phyloP scores from a whole-genome alignment of 2,329 filamentous ascomycete genomes.

The Trichoderma polysporum region DNA sequence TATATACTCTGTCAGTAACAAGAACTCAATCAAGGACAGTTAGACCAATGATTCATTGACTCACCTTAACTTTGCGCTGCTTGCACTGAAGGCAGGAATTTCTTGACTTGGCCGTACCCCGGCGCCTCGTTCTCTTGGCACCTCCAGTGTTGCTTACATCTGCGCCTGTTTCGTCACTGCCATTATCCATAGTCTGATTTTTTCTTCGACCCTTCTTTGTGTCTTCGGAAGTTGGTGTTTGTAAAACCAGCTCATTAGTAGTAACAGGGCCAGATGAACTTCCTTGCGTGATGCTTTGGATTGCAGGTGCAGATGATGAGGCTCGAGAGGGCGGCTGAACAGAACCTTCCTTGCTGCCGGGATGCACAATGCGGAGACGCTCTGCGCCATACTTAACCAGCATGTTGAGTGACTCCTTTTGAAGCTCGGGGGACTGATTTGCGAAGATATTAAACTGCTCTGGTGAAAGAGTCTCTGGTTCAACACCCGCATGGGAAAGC shows the following conservation, averaged over 20 bases:
- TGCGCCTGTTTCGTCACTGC: neutral
- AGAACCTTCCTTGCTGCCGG: conserved; percentile 39
- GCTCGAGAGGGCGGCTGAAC: conserved; percentile 31
- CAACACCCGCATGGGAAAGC: conserved; percentile 48
- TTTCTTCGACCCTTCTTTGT: conserved; percentile 4
- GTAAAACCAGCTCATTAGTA: conserved; percentile 34
- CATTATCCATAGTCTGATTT: neutral
- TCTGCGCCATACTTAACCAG: conserved; percentile 58
- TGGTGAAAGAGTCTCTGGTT: conserved; percentile 50
- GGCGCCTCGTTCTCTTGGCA: conserved; percentile 26
- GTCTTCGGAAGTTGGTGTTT: conserved; percentile 24
- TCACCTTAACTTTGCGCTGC: conserved; percentile 40
- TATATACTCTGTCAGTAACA: conserved; percentile 23
- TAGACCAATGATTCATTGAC: neutral
- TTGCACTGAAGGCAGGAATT: conserved; percentile 40
- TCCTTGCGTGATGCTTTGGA: conserved; percentile 24
- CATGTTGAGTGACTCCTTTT: conserved; percentile 56
- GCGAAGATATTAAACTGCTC: conserved; percentile 61
- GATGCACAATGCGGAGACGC: conserved; percentile 56
- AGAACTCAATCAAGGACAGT: neutral
- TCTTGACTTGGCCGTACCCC: conserved; percentile 31
- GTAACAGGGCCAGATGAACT: conserved; percentile 31
- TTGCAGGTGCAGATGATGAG: conserved; percentile 26
- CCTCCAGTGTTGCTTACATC: conserved; percentile 6
- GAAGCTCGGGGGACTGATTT: conserved; percentile 57